Base-by-base conservation (phyloP, 495 filamentous ascomycete genomes). In the Aspergillus bertholletiae region DNA sequence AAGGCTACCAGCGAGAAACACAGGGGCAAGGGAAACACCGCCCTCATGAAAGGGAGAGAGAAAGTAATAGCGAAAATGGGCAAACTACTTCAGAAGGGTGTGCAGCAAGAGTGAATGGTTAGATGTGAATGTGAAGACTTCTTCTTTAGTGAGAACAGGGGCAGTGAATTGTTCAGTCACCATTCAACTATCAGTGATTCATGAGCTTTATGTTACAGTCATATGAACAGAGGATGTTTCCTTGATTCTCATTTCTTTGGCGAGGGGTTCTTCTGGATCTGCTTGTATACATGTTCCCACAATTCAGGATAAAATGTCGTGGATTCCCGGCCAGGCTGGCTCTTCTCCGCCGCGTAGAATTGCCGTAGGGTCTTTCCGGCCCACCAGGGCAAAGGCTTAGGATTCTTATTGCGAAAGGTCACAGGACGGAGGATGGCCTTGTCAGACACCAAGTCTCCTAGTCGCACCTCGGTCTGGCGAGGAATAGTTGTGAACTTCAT, bases 401-500 rank as follows among this genome's bases (percentile, higher is more conserved):
- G 71, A 8, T 71, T 70, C 51, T 60, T 35, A 43, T 75, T 73
- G 5, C 60, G 54, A 53, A 79, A 77, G 18, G 51, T 62, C n/a
- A 77, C 74, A 1, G 75, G 75, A 3, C 74, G 69, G 8, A 70
- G 13, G 1, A 49, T 1, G 12, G 66, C 47, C 21, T 68, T 70
- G 26, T 69, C 61, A 2, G 68, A 52, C 8, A 71, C 60, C 0
- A 79, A 60, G 47, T 77, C 73, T 7, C 66, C 70, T 17, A 77
- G n/a, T 26, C 67, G 65, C 13, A 76, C 74, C 5, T 66, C 61
- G 1, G 71, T 74, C 18, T 64, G 64, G 2, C 73, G 68, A 1
- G 74, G 74, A 26, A 75, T 72, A 0, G 73, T 69, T 2, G 73
- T 75, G 43, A 87, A 73, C 22, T 83, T 84, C 75, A 92, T 85